These are phyloP conservation scores for Paraphoma chrysanthemicola DNA, from an alignment of 2,329 filamentous ascomycete genomes.

Conservation along the genomic window DNA sequence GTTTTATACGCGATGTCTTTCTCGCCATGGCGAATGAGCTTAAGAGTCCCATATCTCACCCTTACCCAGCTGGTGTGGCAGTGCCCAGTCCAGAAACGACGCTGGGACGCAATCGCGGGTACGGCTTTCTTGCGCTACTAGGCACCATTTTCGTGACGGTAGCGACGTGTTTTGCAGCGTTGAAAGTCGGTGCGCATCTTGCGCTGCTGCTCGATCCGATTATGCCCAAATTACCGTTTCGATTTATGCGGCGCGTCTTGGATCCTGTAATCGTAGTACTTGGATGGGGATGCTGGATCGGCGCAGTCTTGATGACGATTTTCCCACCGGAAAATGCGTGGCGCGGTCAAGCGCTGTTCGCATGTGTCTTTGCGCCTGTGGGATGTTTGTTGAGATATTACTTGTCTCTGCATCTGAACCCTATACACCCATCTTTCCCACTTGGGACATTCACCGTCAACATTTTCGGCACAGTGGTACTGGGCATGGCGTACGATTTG, in stretches of 20 bases:
- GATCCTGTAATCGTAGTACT: conserved; percentile 71
- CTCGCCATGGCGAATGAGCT: conserved; percentile 80
- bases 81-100: conserved; percentile 38
- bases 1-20: conserved; percentile 81
- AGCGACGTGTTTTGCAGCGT: conserved; percentile 71
- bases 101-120: conserved; percentile 70
- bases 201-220: conserved; percentile 67
- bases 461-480: conserved; percentile 73
- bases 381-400: conserved; percentile 82
- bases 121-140: conserved; percentile 82
- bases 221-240: conserved; percentile 67
- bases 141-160: conserved; percentile 78
- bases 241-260: conserved; percentile 64
- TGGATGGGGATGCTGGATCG: conserved; percentile 78
- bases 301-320: conserved; percentile 73
- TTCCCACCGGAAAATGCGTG: conserved; percentile 74
- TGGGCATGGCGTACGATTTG: conserved; percentile 80
- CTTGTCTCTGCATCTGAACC: conserved; percentile 73
- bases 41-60: conserved; percentile 57
- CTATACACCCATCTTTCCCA: conserved; percentile 71
- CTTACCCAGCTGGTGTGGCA: conserved; percentile 27
- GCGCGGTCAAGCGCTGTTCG: conserved; percentile 78
- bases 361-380: conserved; percentile 80
- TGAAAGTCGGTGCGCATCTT: conserved; percentile 77
- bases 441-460: conserved; percentile 88